Percentiles rank a stretch among this genome's conserved stretches.
Evolutionary conservation across 2,329 filamentous ascomycete species (phyloP).

Genomic region (Metarhizium anisopliae): DNA sequence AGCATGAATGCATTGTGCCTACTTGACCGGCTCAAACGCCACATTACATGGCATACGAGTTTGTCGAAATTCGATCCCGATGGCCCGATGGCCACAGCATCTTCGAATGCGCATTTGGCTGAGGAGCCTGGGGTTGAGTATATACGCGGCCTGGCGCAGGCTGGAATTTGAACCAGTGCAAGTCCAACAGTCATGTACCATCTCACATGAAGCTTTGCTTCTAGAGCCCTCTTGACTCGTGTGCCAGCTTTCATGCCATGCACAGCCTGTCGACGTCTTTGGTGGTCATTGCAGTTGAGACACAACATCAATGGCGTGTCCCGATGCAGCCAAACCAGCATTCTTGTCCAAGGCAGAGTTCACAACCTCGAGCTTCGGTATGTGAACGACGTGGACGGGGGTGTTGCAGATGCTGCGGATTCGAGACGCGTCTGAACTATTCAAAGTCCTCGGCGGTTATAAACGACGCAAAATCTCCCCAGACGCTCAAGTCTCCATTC

Average conservation of each 20-base stretch:
- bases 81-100: neutral
- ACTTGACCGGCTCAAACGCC: neutral
- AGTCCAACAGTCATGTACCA: neutral
- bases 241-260: neutral
- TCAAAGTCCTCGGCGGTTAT: conserved; percentile 15
- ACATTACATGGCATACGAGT: neutral
- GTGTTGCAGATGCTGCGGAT: conserved; percentile 1
- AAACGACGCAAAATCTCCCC: conserved; percentile 14
- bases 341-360: conserved; percentile 1
- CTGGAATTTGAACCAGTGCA: neutral
- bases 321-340: neutral
- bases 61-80: neutral
- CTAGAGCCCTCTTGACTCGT: neutral
- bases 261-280: neutral
- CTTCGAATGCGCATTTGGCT: neutral
- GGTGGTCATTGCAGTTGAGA: neutral
- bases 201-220: neutral
- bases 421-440: conserved; percentile 2
- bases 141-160: neutral
- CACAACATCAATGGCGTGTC: neutral
- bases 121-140: neutral
- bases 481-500: neutral
- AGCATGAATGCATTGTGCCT: neutral
- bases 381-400: neutral
- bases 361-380: neutral